Base-by-base conservation (phyloP, 805 yeast genomes). In the Candida tibetensis region DNA sequence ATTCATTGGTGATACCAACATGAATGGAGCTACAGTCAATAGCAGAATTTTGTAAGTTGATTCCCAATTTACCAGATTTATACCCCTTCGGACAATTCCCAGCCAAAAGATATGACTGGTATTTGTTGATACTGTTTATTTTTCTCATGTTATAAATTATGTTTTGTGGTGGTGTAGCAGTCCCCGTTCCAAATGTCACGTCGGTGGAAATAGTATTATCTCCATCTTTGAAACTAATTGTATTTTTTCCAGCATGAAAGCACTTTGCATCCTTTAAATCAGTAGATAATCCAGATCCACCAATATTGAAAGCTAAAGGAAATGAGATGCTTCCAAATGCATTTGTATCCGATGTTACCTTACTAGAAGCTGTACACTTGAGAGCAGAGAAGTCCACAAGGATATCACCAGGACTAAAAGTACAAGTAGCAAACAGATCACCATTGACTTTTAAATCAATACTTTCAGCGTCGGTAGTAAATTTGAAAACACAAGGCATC, bases 21-120 rank as follows among this genome's bases (percentile, higher is more conserved):
- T 52, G 51, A 3, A 48, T 39, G 1, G 46, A 17, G 12, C 43
- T 27, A 41, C 66, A 60, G 36, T 58, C 59, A 10, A 59, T 30
- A 9, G 22, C 23, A 4, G 39, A 44, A 14, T 30, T 32, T 5
- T 17, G 7, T 7, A 53, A 34, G 0, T 34, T 26, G 15, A 57
- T 28, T 13, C 62, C 65, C 23, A 60, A 28, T 1, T 38, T 42
- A 25, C 62, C 64, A 12, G 45, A 33, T 3, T 30, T 17, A 22
- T 52, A 51, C 8, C 63, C 64, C 19, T 36, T 44, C 1, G 49
- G 39, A 47, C 63, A 43, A 43, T 52, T 14, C 39, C 40, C 34
- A 34, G 40, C 43, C 12, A 40, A 41, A 16, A 42, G 31, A 26
- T 42, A 45, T 16, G 29, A 32, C 28, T 42, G 44, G 16, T 15